Evolutionary conservation across 768 basidiomycete genomes (phyloP), one percentile per base, ranked within the genome.

Genomic region (Leccinum incarnatum): DNA sequence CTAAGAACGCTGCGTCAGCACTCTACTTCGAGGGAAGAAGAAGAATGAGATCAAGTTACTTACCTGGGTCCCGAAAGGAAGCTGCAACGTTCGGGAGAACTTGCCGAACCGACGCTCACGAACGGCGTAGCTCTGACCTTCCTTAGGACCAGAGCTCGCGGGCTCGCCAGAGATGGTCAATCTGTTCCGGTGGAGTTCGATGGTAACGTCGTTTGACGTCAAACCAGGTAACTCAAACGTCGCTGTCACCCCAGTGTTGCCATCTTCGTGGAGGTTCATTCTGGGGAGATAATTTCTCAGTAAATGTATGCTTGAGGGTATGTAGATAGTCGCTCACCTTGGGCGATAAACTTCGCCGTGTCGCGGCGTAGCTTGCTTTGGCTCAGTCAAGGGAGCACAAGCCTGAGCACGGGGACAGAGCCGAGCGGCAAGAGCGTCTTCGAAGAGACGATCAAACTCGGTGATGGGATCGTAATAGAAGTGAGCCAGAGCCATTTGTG

Each of bases 141-240:
- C 75, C 23, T 68, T 66, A 3, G 76, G 67, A 1, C 65, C 48
- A 1, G 75, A 71, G 4, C 65, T 48, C 11, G 70, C 68, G 25
- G 63, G 72, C 65, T 83, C 77, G 25, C 80, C 82, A 8, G 79
- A 78, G 36, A 86, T 71, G 2, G 73, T 80, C 52, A 86, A 70
- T 40, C 73, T 76, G 57, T 77, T 75, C 59, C 81, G 76, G 42
- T 77, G 75, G 19, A 83, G 67, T 53, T 83, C 77, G 51, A 84
- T 79, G 34, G 70, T 63, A 46, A 84, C 74, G 52, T 77, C 74
- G 46, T 81, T 77, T 54, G 81, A 79, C 54, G 75, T 79, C 54
- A 84, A 66, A 9, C 84, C 83, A 5, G 84, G 83, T 2, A 83
- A 69, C 63, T 85, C 85, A 56, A 86, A 82, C 6, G 77, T 77